Evolutionary conservation across 1,284 basidiomycete genomes (phyloP).

Genomic region (Sanghuangporus weigelae): DNA sequence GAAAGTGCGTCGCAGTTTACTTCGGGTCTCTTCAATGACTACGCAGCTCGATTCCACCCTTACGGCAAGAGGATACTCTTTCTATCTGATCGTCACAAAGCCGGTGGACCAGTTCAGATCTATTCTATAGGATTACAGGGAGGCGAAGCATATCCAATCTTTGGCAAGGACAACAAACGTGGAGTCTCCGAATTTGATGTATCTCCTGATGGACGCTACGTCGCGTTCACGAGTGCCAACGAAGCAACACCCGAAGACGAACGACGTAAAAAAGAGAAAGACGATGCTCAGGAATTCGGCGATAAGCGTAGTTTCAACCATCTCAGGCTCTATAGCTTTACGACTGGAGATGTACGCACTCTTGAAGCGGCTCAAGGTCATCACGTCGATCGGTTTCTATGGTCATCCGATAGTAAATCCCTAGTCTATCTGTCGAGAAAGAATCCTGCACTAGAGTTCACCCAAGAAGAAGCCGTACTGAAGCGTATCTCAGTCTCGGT

Average conservation of each 20-base stretch:
- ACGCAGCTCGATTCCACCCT: conserved; percentile 13
- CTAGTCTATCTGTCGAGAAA: conserved; percentile 1
- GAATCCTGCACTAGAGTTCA: conserved; percentile 6
- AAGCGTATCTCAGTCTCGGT: neutral
- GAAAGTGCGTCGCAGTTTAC: conserved; percentile 18
- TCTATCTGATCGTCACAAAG: conserved; percentile 20
- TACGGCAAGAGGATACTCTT: conserved; percentile 17
- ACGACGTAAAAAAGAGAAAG: conserved; percentile 18
- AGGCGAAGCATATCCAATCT: conserved; percentile 14
- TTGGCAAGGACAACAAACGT: conserved; percentile 13
- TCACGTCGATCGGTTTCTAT: conserved; percentile 13
- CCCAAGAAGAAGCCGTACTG: neutral
- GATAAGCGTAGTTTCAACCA: conserved; percentile 15
- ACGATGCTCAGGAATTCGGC: conserved; percentile 19
- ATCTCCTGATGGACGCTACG: conserved; percentile 20
- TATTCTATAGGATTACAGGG: conserved; percentile 15
- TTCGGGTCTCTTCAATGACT: conserved; percentile 19
- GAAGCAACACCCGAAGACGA: conserved; percentile 20
- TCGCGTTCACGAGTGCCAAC: conserved; percentile 19
- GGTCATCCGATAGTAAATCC: conserved; percentile 20
- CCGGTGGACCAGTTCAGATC: conserved; percentile 19
- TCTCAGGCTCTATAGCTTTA: conserved; percentile 15
- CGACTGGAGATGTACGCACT: conserved; percentile 13
- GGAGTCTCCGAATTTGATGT: conserved; percentile 12
- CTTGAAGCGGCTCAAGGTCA: conserved; percentile 8